Evolutionary conservation across 2,329 filamentous ascomycete species (phyloP).

Genomic region (Escovopsis sp.): DNA sequence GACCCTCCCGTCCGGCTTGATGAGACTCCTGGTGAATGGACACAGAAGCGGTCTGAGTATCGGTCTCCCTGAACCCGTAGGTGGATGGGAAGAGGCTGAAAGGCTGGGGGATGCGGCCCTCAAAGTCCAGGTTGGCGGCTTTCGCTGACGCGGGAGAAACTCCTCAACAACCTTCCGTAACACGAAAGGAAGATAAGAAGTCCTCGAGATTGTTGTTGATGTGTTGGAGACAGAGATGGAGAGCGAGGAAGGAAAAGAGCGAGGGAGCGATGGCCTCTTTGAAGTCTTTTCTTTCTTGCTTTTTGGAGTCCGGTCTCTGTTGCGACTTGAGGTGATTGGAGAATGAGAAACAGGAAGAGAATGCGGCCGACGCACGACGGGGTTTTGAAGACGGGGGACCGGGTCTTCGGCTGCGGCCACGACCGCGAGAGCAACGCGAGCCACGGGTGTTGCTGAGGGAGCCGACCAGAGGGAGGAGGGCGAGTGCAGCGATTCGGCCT

Average conservation of each 20-base stretch:
- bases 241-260: slow-evolving; percentile 21
- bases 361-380: slow-evolving; percentile 18
- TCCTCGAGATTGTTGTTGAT: slow-evolving; percentile 38
- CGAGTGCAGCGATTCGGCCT: slow-evolving; percentile 10
- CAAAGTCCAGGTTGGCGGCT: slow-evolving; percentile 99
- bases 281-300: slow-evolving; percentile 21
- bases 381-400: slow-evolving; percentile 24
- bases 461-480: slow-evolving; percentile 8
- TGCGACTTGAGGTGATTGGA: slow-evolving; percentile 25
- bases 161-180: slow-evolving; percentile 49
- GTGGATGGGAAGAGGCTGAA: slow-evolving; percentile 99
- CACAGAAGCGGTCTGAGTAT: slow-evolving; percentile 32
- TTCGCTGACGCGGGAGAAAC: slow-evolving; percentile 50
- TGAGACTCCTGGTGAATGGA: slow-evolving; percentile 69
- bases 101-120: slow-evolving; percentile 96
- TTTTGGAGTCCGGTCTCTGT: slow-evolving; percentile 11
- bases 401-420: slow-evolving; percentile 9
- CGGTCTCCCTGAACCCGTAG: slow-evolving; percentile 61
- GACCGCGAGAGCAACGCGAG: background rate
- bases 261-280: slow-evolving; percentile 18
- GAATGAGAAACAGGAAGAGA: slow-evolving; percentile 14
- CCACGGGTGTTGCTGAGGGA: slow-evolving; percentile 1
- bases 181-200: slow-evolving; percentile 56
- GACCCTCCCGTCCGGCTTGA: slow-evolving; percentile 96
- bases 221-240: slow-evolving; percentile 37